Percentiles rank a stretch among this genome's conserved stretches.
These are phyloP conservation scores for Hymenoscyphus infarciens DNA, from an alignment of 2,329 filamentous ascomycete species.

Conservation along the genomic window DNA sequence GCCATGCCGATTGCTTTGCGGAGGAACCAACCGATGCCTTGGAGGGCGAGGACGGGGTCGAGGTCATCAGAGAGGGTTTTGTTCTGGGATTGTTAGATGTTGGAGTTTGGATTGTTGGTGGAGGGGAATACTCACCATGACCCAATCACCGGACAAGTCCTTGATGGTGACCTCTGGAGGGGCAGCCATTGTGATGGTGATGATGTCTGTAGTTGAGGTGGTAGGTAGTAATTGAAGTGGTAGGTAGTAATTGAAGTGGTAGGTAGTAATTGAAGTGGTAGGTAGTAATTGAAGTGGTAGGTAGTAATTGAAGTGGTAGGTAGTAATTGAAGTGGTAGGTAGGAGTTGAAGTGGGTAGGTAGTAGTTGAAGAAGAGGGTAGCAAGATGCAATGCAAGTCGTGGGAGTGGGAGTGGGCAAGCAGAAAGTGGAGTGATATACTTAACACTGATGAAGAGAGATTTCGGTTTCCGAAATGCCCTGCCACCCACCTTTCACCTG, in stretches of 20 bases:
- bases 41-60: conserved; percentile 55
- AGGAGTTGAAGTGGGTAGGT: background rate
- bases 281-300: background rate
- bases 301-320: background rate
- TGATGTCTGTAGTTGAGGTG: background rate
- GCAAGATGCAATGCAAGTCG: background rate
- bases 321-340: background rate
- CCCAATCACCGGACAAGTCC: conserved; percentile 51
- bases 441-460: background rate
- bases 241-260: background rate
- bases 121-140: conserved; percentile 42
- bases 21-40: conserved; percentile 54
- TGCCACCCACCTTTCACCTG: too few species aligned
- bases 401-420: background rate
- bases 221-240: background rate
- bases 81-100: conserved; percentile 45
- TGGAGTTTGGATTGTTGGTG: background rate
- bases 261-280: background rate
- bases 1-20: conserved; percentile 58
- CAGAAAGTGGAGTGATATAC: background rate
- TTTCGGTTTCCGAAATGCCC: conserved; percentile 1
- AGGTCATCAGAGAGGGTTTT: conserved; percentile 55
- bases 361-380: too few species aligned
- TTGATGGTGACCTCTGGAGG: conserved; percentile 49
- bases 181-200: conserved; percentile 49